A percentile compares a stretch with the other conserved stretches of the same genome.
These are phyloP conservation scores for Suillus fuscotomentosus DNA, from an alignment of 768 basidiomycete genomes.

Conservation along the genomic window DNA sequence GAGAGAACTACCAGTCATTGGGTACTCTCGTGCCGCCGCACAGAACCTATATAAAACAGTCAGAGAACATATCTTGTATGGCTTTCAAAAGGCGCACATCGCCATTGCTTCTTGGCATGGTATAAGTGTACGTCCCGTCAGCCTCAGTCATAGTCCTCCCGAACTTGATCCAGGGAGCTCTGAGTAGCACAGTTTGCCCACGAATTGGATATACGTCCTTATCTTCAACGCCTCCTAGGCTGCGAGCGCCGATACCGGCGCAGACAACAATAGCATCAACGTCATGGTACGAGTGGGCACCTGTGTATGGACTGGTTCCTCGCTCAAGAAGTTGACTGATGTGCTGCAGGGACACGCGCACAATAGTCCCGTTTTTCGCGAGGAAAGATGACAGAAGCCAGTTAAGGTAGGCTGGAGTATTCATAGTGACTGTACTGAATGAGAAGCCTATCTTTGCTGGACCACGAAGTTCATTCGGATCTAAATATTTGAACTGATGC, in stretches of 20 bases:
- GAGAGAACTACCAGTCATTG: conserved; percentile 55
- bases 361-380: conserved; percentile 55
- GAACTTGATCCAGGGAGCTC: conserved; percentile 48
- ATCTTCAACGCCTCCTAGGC: conserved; percentile 52
- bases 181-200: conserved; percentile 44
- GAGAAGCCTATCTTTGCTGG: conserved; percentile 47
- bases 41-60: conserved; percentile 37
- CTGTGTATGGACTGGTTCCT: conserved; percentile 7
- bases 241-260: conserved; percentile 59
- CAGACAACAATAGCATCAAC: conserved; percentile 66
- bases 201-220: conserved; percentile 44
- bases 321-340: conserved; percentile 51
- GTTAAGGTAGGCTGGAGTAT: conserved; percentile 58
- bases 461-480: conserved; percentile 37
- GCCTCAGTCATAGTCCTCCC: conserved; percentile 30
- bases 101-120: conserved; percentile 37
- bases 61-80: background rate
- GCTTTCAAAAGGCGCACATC: conserved; percentile 34
- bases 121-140: conserved; percentile 33
- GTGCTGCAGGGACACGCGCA: conserved; percentile 64
- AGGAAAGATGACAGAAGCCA: conserved; percentile 64
- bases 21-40: conserved; percentile 58
- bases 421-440: conserved; percentile 70
- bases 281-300: background rate
- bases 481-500: conserved; percentile 35